Evolutionary conservation across 75 land plant species (phyloP), one percentile per base, ranked within the genome.

Genomic region (Pseudotsuga menziesii): DNA sequence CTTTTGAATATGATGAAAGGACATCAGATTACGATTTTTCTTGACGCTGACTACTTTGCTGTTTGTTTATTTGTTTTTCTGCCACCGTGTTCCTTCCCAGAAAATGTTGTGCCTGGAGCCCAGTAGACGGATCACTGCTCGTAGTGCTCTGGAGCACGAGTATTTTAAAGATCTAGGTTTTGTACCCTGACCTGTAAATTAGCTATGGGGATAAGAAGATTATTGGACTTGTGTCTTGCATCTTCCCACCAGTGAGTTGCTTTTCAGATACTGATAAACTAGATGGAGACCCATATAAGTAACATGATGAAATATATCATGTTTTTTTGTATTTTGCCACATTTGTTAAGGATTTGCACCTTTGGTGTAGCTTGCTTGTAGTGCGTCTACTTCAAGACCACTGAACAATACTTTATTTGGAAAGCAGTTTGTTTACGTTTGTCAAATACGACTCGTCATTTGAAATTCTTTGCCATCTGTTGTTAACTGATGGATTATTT

Each of bases 31-130:
- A 19, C n/a, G 35, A 32, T 32, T 61, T 69, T 36, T n/a, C 54
- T 69, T 69, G 8, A 19, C 19, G 20, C 23, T 69, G 72, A 69
- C 54, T 15, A 41, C 20, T 19, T 36, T 69, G 52, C 52, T 48
- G 52, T 48, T 35, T 41, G 72, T 22, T 69, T 69, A 13, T 20
- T 69, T 69, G 11, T 41, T n/a, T 9, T n/a, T 41, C 72, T 69
- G 48, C 22, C 23, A 69, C 41, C 23, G 41, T 12, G 11, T 29
- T 69, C 13, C 52, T 3, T 41, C 12, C 3, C 92, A 94, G 97
- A 94, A 91, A 91, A 89, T 94, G 97, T 85, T 94, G 25, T 88
- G 88, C 79, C 72, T 89, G 90, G 97, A 94, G 74, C 97, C 97
- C 25, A 88, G 87, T 76, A 86, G 62, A 75, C 91, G 97, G 79